These are phyloP conservation scores for Pneumocystis murina DNA, from an alignment of 1,139 yeast species.

Conservation along the genomic window DNA sequence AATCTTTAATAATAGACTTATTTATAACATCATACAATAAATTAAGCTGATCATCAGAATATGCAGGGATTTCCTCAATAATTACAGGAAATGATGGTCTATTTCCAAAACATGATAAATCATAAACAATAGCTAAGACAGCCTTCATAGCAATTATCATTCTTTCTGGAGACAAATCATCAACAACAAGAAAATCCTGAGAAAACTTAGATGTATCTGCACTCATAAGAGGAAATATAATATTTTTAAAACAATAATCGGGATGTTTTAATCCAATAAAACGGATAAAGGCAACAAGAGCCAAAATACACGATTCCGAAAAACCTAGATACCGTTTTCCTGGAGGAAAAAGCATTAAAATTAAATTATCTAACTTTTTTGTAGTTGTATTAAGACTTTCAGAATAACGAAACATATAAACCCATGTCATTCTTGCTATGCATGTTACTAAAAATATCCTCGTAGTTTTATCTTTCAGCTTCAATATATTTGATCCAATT, in stretches of 20 bases:
- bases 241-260: constrained; percentile 64
- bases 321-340: constrained; percentile 61
- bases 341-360: constrained; percentile 40
- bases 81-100: constrained; percentile 61
- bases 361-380: constrained; percentile 45
- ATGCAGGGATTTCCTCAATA: constrained; percentile 5
- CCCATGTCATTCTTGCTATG: constrained; percentile 38
- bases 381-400: constrained; percentile 81
- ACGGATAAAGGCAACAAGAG: constrained; percentile 57
- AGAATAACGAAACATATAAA: constrained; percentile 67
- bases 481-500: constrained; percentile 34
- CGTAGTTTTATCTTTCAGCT: constrained; percentile 38
- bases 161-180: constrained; percentile 53
- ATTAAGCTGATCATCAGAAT: neutral
- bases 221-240: constrained; percentile 40
- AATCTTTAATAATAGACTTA: constrained; percentile 13
- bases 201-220: constrained; percentile 20
- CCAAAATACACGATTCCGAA: constrained; percentile 44
- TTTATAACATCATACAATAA: neutral
- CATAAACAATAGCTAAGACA: constrained; percentile 54
- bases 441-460: neutral
- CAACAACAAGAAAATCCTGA: constrained; percentile 49
- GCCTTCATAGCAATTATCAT: constrained; percentile 55
- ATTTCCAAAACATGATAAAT: constrained; percentile 34
- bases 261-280: constrained; percentile 67